These are phyloP conservation scores for Ambrosia artemisiifolia DNA, from an alignment of 129 eudicot genomes.

Conservation along the genomic window DNA sequence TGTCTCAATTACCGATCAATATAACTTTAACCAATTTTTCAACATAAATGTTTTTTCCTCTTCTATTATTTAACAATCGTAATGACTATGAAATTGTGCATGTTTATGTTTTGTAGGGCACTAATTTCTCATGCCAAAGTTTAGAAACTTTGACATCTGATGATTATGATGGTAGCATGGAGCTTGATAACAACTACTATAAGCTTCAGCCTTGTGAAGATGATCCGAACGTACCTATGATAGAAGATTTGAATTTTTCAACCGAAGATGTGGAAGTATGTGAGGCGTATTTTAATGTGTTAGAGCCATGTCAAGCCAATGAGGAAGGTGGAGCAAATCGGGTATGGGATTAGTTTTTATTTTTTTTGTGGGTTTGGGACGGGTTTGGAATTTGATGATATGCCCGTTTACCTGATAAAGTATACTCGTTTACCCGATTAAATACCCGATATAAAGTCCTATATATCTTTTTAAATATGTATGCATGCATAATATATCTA, in stretches of 20 bases:
- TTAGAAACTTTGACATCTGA: not conserved
- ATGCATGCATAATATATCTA: too few relatives aligned
- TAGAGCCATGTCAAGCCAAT: too few relatives aligned
- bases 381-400: too few relatives aligned
- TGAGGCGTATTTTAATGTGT: not conserved
- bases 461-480: too few relatives aligned
- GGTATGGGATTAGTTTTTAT: not conserved
- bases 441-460: too few relatives aligned
- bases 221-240: not conserved
- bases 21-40: not conserved
- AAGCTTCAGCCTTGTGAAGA: conserved; percentile 4
- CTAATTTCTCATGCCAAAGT: conserved; percentile 4
- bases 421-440: too few relatives aligned
- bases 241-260: not conserved
- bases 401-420: too few relatives aligned
- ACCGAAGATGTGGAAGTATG: not conserved
- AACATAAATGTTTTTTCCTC: not conserved
- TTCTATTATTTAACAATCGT: not conserved
- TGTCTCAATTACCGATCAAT: not conserved
- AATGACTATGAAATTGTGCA: not conserved
- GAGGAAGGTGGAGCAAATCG: not conserved
- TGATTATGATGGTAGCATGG: not conserved
- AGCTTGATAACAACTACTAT: not conserved
- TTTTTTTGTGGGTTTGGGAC: too few relatives aligned
- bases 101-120: not conserved